These are phyloP conservation scores for Backusella australiensis DNA, from an alignment of 192 early-diverging fungal genomes.

Conservation along the genomic window DNA sequence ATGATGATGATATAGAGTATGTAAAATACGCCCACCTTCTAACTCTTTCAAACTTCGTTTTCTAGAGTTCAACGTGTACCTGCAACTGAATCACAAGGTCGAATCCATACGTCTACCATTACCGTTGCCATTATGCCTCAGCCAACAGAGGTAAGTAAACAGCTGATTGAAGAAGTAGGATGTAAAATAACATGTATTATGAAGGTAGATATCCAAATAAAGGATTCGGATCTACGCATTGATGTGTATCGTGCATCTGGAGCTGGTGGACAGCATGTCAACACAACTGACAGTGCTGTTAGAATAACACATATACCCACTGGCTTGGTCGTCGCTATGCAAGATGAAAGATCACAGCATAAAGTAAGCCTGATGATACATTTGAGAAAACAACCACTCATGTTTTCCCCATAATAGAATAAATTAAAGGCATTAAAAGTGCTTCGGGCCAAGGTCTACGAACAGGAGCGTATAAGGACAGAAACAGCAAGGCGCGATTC, in stretches of 20 bases:
- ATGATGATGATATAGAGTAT: neutral
- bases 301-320: slow-evolving; percentile 92
- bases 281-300: slow-evolving; percentile 93
- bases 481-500: slow-evolving; percentile 56
- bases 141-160: slow-evolving; percentile 52
- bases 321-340: slow-evolving; percentile 82
- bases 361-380: slow-evolving; percentile 32
- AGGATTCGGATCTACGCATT: slow-evolving; percentile 63
- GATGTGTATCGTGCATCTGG: slow-evolving; percentile 77
- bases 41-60: neutral
- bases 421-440: slow-evolving; percentile 84
- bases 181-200: neutral
- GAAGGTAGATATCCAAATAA: slow-evolving; percentile 62
- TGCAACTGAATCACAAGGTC: slow-evolving; percentile 71
- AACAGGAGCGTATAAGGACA: slow-evolving; percentile 59
- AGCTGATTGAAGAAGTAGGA: neutral
- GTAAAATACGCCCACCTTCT: too few relatives aligned
- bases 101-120: slow-evolving; percentile 75
- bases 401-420: slow-evolving; percentile 52
- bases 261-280: slow-evolving; percentile 93
- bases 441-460: slow-evolving; percentile 75
- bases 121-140: slow-evolving; percentile 80
- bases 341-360: slow-evolving; percentile 93
- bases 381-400: neutral
- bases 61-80: slow-evolving; percentile 77